Evolutionary conservation across 2,329 filamentous ascomycete genomes (phyloP), one percentile per base, ranked within the genome.

Genomic region (Grosmannia penicillata): DNA sequence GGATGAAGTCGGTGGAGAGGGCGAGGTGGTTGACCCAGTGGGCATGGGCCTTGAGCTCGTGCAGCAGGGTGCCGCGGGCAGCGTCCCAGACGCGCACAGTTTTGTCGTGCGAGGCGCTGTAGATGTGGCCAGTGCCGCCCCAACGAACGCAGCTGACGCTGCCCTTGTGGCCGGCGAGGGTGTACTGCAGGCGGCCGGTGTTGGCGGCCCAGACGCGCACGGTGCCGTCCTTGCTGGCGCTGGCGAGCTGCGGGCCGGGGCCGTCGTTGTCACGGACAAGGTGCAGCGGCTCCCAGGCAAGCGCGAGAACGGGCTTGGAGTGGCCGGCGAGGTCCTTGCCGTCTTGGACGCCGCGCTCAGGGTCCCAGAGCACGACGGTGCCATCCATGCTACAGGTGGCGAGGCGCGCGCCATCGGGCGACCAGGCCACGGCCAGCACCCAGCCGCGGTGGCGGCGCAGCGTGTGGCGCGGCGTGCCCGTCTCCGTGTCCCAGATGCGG

Each of bases 11-110:
- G 4, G 86, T 95, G 0, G 86, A 95, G 5, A 98, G 69, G 0
- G 91, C 86, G 18, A 98, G 71, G 53, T 95, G 85, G 54, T 98
- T 98, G 23, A 98, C 83, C 75, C 89, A 93, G 55, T 96, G 91
- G 1, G 82, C 84, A 54, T 98, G 93, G 1, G 51, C 44, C 17
- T 50, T 55, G 8, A 96, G 64, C 0, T 80, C 87, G 55, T 91
- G 82, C 38, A 85, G 65, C 18, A 95, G 64, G 3, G 78, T 85
- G 23, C 89, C 91, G 45, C 80, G 77, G 28, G 70, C 68, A 1
- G 82, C 74, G 51, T 91, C 78, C 87, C 89, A 98, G 5, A 95
- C 75, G 49, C 89, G 86, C 48, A 96, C 75, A 1, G 80, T 89
- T 65, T 93, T 93, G 62, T 95, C 89, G 54, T 93, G 86, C 25